phyloP scores from a whole-genome alignment of 345 rosid species.

The Sonneratia caseolaris region DNA sequence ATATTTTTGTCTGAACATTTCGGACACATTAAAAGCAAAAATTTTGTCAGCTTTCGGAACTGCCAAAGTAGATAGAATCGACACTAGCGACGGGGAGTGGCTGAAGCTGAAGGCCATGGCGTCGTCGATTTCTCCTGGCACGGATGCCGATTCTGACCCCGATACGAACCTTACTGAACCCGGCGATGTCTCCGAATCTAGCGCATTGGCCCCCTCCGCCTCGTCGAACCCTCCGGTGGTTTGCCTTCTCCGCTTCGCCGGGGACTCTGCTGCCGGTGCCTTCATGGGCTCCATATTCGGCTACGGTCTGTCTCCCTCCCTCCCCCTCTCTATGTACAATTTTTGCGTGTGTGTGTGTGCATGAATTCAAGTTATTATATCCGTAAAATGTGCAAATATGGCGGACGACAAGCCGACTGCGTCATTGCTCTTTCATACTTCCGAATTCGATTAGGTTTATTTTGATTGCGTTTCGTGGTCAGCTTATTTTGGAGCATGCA shows the following conservation, averaged over 20 bases:
- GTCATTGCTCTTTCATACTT: background rate
- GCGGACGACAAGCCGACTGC: background rate
- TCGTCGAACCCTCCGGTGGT: slow-evolving; percentile 37
- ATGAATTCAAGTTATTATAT: background rate
- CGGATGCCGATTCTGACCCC: slow-evolving; percentile 17
- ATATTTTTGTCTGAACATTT: background rate
- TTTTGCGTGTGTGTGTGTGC: background rate
- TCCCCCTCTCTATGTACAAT: background rate
- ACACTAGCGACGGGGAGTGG: background rate
- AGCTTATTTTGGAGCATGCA: background rate
- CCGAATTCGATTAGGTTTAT: background rate
- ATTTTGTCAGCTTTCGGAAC: background rate
- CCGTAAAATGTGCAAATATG: background rate
- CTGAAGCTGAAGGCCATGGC: slow-evolving; percentile 24
- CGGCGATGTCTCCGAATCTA: slow-evolving; percentile 4
- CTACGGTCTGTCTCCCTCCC: slow-evolving; percentile 35
- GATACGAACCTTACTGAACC: background rate
- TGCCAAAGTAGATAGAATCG: background rate
- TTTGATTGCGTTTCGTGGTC: background rate
- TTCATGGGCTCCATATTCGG: slow-evolving; percentile 83
- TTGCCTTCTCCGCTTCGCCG: slow-evolving; percentile 62
- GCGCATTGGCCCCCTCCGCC: slow-evolving; percentile 28
- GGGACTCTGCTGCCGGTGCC: slow-evolving; percentile 78
- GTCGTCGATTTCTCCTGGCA: slow-evolving; percentile 22
- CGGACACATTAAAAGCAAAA: background rate